Evolutionary conservation across 2,329 filamentous ascomycete species (phyloP), one percentile per base, ranked within the genome.

Genomic region (Zasmidium citrigriseum): DNA sequence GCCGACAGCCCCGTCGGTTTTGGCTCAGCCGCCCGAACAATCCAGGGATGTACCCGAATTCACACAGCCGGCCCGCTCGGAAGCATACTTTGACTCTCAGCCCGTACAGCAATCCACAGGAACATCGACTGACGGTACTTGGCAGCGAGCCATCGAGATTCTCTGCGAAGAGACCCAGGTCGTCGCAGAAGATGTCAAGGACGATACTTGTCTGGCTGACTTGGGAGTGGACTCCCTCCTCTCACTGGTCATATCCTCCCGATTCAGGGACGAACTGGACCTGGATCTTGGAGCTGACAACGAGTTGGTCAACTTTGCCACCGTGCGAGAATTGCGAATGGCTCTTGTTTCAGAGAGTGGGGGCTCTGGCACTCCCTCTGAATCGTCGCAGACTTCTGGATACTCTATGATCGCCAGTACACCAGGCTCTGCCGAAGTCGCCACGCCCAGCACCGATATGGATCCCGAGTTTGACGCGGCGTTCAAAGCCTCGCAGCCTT

Each of bases 151-250:
- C 7, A 16, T 41, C 12, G 34, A 41, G 7, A 41, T 41, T n/a
- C 7, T 41, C 5, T 41, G 34, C 18, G 34, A 41, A 41, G 34
- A 41, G 16, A n/a, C 16, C 4, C 34, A 41, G 18, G 34, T 41
- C 16, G 34, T 41, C 34, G 18, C 4, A 4, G 5, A 41, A 41
- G 34, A 41, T n/a, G 18, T 41, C 34, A 16, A 16, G 4, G 34
- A 41, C 16, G 34, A 41, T 10, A 41, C 34, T 16, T 41, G 34
- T 16, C 27, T 64, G 3, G 51, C 54, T 3, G 66, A 68, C n/a
- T 23, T 67, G 4, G 68, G 68, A 1, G 46, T 68, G 16, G 68
- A 70, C 52, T 70, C 68, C 1, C 55, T 70, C 14, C 62, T 70
- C 57, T 44, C 41, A n/a, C 62, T 66, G 29, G 46, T 41, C 20